These are phyloP conservation scores for Drosera spatulata DNA, from an alignment of 179 eudicot species.

Conservation along the genomic window DNA sequence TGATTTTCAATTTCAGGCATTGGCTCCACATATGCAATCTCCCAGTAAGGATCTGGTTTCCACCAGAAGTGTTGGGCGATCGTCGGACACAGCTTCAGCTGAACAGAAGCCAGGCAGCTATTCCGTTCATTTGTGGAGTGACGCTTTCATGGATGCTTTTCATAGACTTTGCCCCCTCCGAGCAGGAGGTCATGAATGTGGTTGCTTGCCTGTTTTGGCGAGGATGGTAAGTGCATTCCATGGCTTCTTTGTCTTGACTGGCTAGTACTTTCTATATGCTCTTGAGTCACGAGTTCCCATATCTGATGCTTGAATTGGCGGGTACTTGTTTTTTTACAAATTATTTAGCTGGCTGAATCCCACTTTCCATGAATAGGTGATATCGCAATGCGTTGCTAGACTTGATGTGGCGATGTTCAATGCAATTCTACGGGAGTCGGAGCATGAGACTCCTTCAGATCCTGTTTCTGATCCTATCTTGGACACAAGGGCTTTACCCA, in stretches of 20 bases:
- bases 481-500: slow-evolving; percentile 79
- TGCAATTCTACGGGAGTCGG: slow-evolving; percentile 90
- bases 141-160: slow-evolving; percentile 71
- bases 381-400: slow-evolving; percentile 75
- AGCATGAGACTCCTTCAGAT: slow-evolving; percentile 83
- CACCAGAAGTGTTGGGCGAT: slow-evolving; percentile 30
- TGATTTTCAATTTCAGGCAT: slow-evolving; percentile 34
- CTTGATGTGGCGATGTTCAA: slow-evolving; percentile 97
- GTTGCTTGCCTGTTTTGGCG: slow-evolving; percentile 79
- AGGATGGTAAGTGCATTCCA: slow-evolving; percentile 49
- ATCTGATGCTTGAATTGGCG: too few relatives aligned
- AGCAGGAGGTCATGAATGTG: slow-evolving; percentile 86
- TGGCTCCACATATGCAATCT: slow-evolving; percentile 82
- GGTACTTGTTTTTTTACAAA: too few relatives aligned
- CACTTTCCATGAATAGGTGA: slow-evolving; percentile 37
- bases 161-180: slow-evolving; percentile 86
- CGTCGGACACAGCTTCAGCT: slow-evolving; percentile 60
- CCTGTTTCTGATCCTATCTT: slow-evolving; percentile 90
- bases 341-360: too few relatives aligned
- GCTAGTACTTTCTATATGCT: too few relatives aligned
- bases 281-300: too few relatives aligned
- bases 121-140: slow-evolving; percentile 67
- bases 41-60: slow-evolving; percentile 39
- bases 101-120: slow-evolving; percentile 65
- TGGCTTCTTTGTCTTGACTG: too few relatives aligned